These are phyloP conservation scores for Cyclotella atomus DNA, from an alignment of 108 stramenopile species.

Conservation along the genomic window DNA sequence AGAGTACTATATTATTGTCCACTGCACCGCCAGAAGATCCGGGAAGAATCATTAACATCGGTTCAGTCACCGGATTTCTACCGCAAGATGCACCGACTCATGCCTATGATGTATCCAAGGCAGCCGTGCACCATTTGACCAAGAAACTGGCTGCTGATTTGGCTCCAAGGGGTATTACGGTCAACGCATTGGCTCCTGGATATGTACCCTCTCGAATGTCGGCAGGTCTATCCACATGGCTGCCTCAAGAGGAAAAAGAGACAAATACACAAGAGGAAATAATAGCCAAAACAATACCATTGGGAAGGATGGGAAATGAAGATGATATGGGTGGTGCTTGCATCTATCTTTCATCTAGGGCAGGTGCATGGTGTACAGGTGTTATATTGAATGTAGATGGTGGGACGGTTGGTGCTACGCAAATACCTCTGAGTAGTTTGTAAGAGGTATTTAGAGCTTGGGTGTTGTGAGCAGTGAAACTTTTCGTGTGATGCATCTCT, in stretches of 20 bases:
- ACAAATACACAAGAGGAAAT: slow-evolving; percentile 38
- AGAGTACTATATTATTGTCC: neutral
- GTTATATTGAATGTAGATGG: slow-evolving; percentile 90
- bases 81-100: slow-evolving; percentile 91
- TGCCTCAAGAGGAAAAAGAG: slow-evolving; percentile 8
- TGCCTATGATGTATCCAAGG: slow-evolving; percentile 95
- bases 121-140: slow-evolving; percentile 91
- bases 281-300: slow-evolving; percentile 64
- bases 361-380: slow-evolving; percentile 89
- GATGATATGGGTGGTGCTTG: slow-evolving; percentile 94
- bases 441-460: slow-evolving; percentile 21
- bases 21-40: slow-evolving; percentile 66
- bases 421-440: slow-evolving; percentile 77
- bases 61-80: slow-evolving; percentile 87
- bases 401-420: slow-evolving; percentile 80
- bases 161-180: slow-evolving; percentile 83
- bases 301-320: slow-evolving; percentile 83
- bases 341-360: slow-evolving; percentile 79
- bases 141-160: slow-evolving; percentile 90
- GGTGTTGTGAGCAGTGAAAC: no score
- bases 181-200: slow-evolving; percentile 92
- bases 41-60: slow-evolving; percentile 91
- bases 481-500: no score
- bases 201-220: slow-evolving; percentile 90
- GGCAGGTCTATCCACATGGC: slow-evolving; percentile 71